Evolutionary conservation across 1,284 basidiomycete genomes (phyloP), one percentile per base, ranked within the genome.

Genomic region (Mrakiaceae sp.): DNA sequence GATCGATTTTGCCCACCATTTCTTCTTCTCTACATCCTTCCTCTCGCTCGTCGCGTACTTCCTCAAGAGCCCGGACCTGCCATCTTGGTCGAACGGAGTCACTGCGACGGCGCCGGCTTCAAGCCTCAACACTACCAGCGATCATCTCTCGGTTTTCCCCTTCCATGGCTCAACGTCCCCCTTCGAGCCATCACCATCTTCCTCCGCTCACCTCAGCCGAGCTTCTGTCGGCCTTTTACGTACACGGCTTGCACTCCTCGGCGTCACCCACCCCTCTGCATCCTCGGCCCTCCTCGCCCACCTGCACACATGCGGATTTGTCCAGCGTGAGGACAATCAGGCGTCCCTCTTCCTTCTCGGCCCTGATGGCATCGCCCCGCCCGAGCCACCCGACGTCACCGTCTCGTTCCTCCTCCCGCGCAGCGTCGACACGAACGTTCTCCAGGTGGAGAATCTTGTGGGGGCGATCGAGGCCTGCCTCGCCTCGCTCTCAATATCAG

Each of bases 401-500:
- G 9, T 60, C 70, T 73, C 76, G 5, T 88, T 88, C 70, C 82
- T 83, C 0, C 72, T 90, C 11, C 87, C 88, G 0, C 74, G 86
- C 3, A 82, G 85, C 0, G 79, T 88, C 56, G 88, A 90, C 70
- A 75, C 84, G 7, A 86, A 87, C 0, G 79, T 80, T 8, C 82
- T 84, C 51, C 53, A 55, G 27, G 86, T 90, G 4, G 87, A 90
- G 71, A 82, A 81, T 0, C 77, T 91, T 42, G 81, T 88, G 9
- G 79, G 83, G 5, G 80, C 84, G 0, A 81, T 89, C n/a, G 87
- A 89, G 72, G 80, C 81, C 1, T 85, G 84, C 68, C 75, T 91
- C 27, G 77, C 79, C 2, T 86, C 88, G 68, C 72, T 87, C 42
- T 83, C 88, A 72, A 75, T 90, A 39, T 82, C 84, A 0, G 78